A percentile compares a stretch with the other conserved stretches of the same genome.
These are phyloP conservation scores for Camptophora hylomeconis DNA, from an alignment of 2,329 filamentous ascomycete species.

Conservation along the genomic window DNA sequence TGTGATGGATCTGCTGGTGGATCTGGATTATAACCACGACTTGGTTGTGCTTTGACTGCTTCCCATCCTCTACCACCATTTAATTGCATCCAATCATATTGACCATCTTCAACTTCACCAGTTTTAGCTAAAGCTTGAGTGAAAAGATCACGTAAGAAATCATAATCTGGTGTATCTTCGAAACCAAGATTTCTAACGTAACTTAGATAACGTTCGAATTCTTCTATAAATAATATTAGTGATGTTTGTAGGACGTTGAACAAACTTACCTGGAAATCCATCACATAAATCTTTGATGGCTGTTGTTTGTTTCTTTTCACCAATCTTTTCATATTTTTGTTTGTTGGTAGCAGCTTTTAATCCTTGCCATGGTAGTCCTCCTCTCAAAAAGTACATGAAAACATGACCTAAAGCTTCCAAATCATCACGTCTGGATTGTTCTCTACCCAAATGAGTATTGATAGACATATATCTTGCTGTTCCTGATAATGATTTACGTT, in stretches of 20 bases:
- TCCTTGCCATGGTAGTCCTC: conserved; percentile 55
- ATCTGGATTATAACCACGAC: conserved; percentile 67
- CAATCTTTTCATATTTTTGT: conserved; percentile 99
- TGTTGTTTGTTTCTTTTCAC: conserved; percentile 98
- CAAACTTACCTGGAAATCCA: conserved; percentile 60
- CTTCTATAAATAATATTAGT: conserved; percentile 43
- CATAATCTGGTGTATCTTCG: conserved; percentile 96
- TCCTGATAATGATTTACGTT: conserved; percentile 90
- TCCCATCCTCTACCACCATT: conserved; percentile 91
- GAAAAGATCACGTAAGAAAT: conserved; percentile 91
- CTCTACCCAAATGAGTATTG: conserved; percentile 92
- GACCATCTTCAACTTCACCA: conserved; percentile 89
- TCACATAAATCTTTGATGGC: conserved; percentile 94
- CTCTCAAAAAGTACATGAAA: conserved; percentile 57
- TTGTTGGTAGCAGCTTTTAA: conserved; percentile 61
- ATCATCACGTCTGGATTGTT: conserved; percentile 92
- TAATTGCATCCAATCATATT: conserved; percentile 99
- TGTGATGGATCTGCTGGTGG: conserved; percentile 67
- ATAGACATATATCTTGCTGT: conserved; percentile 99
- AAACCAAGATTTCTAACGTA: conserved; percentile 97
- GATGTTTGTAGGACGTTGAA: conserved; percentile 3
- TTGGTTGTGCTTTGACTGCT: conserved; percentile 56
- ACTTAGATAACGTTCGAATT: conserved; percentile 94
- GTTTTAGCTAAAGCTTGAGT: conserved; percentile 90
- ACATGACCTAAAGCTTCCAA: conserved; percentile 69